Percentiles rank a stretch among this genome's conserved stretches.
phyloP scores from a whole-genome alignment of 2,329 filamentous ascomycete species.

The Cryphonectria radicalis region DNA sequence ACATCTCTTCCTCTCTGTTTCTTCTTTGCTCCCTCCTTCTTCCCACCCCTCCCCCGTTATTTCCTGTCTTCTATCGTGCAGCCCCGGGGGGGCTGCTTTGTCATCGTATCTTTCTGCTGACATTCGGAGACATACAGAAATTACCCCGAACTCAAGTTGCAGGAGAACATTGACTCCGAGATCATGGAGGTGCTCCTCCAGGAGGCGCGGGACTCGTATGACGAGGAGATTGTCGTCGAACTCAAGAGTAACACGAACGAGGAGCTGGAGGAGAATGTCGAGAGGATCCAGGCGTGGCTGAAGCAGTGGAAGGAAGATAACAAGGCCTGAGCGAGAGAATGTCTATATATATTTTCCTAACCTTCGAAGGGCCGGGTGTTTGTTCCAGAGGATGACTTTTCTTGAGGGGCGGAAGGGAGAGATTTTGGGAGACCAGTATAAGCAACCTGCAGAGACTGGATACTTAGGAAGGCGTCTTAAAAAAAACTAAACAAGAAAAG shows the following conservation, averaged over 20 bases:
- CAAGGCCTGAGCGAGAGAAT: slow-evolving; percentile 33
- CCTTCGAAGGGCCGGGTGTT: background rate
- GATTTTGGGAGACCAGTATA: background rate
- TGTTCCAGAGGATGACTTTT: background rate
- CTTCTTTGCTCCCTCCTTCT: background rate
- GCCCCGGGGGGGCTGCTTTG: background rate
- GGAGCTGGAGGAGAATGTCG: slow-evolving; percentile 87
- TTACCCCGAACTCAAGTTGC: slow-evolving; percentile 84
- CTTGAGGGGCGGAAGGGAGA: background rate
- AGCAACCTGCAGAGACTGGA: background rate
- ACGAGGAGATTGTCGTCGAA: slow-evolving; percentile 86
- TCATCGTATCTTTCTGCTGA: background rate
- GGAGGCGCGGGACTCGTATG: slow-evolving; percentile 86
- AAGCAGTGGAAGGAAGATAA: slow-evolving; percentile 79
- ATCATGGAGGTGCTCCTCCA: slow-evolving; percentile 95
- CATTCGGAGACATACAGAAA: slow-evolving; percentile 53
- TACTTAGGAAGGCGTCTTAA: background rate
- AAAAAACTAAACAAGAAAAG: slow-evolving; percentile 11
- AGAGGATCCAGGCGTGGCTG: slow-evolving; percentile 81
- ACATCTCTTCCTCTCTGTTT: slow-evolving; percentile 30
- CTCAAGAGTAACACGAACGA: slow-evolving; percentile 79
- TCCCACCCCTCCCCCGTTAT: too few relatives aligned
- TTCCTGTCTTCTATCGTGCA: background rate
- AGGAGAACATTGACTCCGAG: slow-evolving; percentile 95
- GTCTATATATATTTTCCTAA: background rate